Evolutionary conservation across 352 stramenopile species (phyloP), one percentile per base, ranked within the genome.

Genomic region (Phytopythium delawarense): DNA sequence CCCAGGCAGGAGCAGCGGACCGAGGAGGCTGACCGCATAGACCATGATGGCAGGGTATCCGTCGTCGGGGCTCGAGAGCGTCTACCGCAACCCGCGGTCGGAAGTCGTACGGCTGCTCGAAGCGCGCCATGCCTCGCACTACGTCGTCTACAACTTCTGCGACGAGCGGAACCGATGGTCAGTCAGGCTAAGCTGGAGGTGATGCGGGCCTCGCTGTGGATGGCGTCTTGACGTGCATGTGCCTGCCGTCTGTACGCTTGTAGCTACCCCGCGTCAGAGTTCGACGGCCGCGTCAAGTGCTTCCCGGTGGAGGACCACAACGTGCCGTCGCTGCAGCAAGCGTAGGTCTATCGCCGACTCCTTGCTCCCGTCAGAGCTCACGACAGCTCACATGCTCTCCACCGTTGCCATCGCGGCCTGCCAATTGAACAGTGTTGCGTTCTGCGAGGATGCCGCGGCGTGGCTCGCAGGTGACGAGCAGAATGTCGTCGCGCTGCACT

Each of bases 101-200:
- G 77, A 90, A 39, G 80, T 92, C 39, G 67, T 79, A 57, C 59
- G 72, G 45, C 77, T 92, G 25, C 64, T 92, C 40, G 65, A 84
- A 30, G 46, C 79, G 21, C 74, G 69, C 25, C 80, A 92, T 51
- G 40, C 55, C 13, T 69, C 70, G n/a, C 57, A 71, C 23, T 92
- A 89, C 70, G 84, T 88, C 58, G 81, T 92, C 40, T 92, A 81
- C 65, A 92, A 92, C 58, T 92, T 92, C 42, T 92, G 83, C 52
- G 67, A 81, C 57, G 82, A 89, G 53, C 45, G 61, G 8, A 78
- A 69, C 11, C 76, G 82, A 30, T 70, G 74, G 79, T 89, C n/a
- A 23, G 55, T 40, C 12, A 1, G 25, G 25, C 34, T 7, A 11
- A 16, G 35, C 12, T 7, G 12, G 7, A 7, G 28, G 28, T 32